Base-by-base conservation (phyloP, 495 filamentous ascomycete genomes). In the Hypoxylon fuscum region DNA sequence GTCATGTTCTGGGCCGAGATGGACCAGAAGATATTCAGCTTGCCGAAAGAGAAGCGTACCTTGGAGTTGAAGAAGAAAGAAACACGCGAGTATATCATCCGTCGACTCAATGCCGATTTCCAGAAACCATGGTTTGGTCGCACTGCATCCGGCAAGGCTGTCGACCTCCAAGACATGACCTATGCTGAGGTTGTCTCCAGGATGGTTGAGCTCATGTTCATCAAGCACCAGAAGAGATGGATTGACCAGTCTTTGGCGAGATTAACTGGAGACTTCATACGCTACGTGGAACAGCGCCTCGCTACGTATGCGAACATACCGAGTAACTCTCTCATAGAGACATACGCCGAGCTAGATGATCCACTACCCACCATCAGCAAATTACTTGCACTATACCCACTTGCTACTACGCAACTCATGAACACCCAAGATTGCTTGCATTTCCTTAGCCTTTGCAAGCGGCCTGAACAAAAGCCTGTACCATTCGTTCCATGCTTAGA, bases 111-210 rank as follows among this genome's bases (percentile, higher is more conserved):
- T 60, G 89, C 90, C 68, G 91, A 96, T 72, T 95, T 92, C 74
- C 90, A 93, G 61, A 96, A 96, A 73, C 88, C 91, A 2, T 96
- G 91, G 91, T 96, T 96, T 72, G 91, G 91, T 41, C 83, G 88
- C 53, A 94, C 92, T 71, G 74, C 84, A 38, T 80, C 81, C 20
- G 86, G 87, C 20, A 78, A 92, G 71, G 84, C 87, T 17, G 89
- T 92, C 29, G 91, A 95, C 62, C 83, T 96, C 5, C 89, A 91
- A 70, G 90, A 96, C 59, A 94, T 96, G 91, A 94, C 91, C 10
- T 95, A 94, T 58, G 79, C 79, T 18, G 91, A 96, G 70, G 90
- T 95, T 7, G 79, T 92, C 44, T 87, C 82, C 37, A 87, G 91
- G 44, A 91, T 95, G 89, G 87, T 93, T 5, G 90, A 94, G 38